Evolutionary conservation across 768 basidiomycete species (phyloP).

Genomic region (Gloeopeniophorella convolvens): DNA sequence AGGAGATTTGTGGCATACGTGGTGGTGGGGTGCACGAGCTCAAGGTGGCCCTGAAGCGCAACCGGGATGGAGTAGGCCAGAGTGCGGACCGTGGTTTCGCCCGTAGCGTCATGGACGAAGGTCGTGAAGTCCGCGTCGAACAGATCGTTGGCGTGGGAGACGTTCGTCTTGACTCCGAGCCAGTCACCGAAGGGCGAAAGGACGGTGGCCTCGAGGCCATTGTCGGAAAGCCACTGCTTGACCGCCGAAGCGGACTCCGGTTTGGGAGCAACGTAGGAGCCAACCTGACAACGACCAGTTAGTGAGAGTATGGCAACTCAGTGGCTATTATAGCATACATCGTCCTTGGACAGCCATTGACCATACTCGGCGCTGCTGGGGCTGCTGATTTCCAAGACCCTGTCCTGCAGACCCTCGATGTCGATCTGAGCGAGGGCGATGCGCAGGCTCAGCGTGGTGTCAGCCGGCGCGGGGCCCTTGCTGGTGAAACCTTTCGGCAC

Average conservation of each 20-base stretch:
- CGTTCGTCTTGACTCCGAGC: slow-evolving; percentile 15
- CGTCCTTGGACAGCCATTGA: slow-evolving; percentile 1
- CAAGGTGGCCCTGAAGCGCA: slow-evolving; percentile 14
- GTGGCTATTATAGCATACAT: neutral
- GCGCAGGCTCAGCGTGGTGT: neutral
- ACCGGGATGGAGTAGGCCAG: slow-evolving; percentile 21
- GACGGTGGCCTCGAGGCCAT: slow-evolving; percentile 11
- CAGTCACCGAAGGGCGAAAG: slow-evolving; percentile 21
- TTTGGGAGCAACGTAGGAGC: slow-evolving; percentile 18
- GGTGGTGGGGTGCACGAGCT: slow-evolving; percentile 21
- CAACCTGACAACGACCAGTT: slow-evolving; percentile 10
- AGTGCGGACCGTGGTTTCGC: slow-evolving; percentile 18
- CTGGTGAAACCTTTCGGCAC: slow-evolving; percentile 1
- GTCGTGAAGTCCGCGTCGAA: slow-evolving; percentile 16
- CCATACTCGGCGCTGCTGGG: slow-evolving; percentile 1
- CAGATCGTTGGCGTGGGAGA: slow-evolving; percentile 18
- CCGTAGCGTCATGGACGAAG: slow-evolving; percentile 18
- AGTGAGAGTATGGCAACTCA: neutral
- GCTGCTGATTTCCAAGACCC: neutral
- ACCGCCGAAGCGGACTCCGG: slow-evolving; percentile 12
- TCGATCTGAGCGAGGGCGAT: neutral
- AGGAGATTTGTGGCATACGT: slow-evolving; percentile 3
- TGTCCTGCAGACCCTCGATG: neutral
- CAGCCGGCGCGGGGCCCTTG: slow-evolving; percentile 3
- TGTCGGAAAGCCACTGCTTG: slow-evolving; percentile 12